Base-by-base conservation (phyloP, 2,329 filamentous ascomycete species). In the Cladosporium sp. region DNA sequence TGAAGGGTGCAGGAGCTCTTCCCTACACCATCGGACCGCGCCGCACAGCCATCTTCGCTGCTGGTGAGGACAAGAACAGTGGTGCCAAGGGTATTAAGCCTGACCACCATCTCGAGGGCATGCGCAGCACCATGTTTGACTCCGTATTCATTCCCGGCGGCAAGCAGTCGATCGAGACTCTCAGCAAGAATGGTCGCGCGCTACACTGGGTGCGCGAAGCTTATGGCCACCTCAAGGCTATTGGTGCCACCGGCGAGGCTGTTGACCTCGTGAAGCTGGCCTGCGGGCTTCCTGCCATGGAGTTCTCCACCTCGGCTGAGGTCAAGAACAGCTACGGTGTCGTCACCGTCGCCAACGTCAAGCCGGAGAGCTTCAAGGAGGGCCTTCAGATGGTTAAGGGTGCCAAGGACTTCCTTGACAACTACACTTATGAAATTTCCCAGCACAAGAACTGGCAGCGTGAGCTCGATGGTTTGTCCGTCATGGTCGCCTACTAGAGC, bases 41-140 rank as follows among this genome's bases (percentile, higher is more conserved):
- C 19, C 83, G 90, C 6, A 85, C 84, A 39, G 80, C 84, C 34
- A 84, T 93, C 60, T 86, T 79, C 55, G 82, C 87, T 6, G 82
- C 80, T 0, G 83, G 83, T 7, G 82, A 83, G 60, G 79, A 83
- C 63, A 80, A 80, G 50, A 76, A 74, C 0, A 70, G 73, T 2
- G 74, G 78, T 39, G 52, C 40, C 36, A 80, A 80, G 58, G 84
- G 84, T 5, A 74, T 89, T 0, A 74, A 82, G 22, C 86, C 90
- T 0, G 87, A 92, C 65, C 89, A 94, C 69, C 88, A 92, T 69
- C 84, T 93, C 51, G 88, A 92, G 65, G 90, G 88, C 0, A 86
- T 88, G 82, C 84, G 90, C 15, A 90, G 86, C 28, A 90, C 88
- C 37, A 85, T 94, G 80, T 93, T 93, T 63, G 90, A 94, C 69